Evolutionary conservation across 257 asterid species (phyloP), one percentile per base, ranked within the genome.

Genomic region (Solanum commersonii): DNA sequence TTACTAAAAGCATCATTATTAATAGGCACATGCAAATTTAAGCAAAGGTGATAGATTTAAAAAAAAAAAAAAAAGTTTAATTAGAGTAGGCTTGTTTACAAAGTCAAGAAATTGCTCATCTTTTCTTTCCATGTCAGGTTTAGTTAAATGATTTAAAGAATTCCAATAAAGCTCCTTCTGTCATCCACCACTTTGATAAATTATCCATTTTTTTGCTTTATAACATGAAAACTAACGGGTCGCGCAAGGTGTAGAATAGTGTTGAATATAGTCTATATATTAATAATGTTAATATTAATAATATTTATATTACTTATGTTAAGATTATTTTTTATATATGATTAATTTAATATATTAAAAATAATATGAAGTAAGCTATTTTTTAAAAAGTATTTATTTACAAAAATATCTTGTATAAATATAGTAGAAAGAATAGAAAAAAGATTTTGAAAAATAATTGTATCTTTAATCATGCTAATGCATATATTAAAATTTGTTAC

Each of bases 151-250:
- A 68, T 84, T 76, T 77, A 38, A 72, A 67, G 86, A 76, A 40
- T 8, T 25, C 89, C 14, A 10, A 27, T 22, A 31, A 81, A 20
- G 33, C 23, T 70, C 86, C 81, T 84, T n/a, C 86, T 74, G 90
- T 59, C 90, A 84, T 25, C 60, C 90, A 18, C 87, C 6, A 27
- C 59, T 71, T 15, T 44, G 29, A 74, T 44, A 27, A n/a, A 79
- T 42, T 49, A 81, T 25, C 85, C 27, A 15, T 15, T 18, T 79
- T 15, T 44, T 81, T 46, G 10, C 68, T 16, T 27, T 40, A 40
- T 78, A 56, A 63, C 38, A 46, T 27, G 27, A 78, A 78, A 29
- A 8, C 27, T 59, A 52, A 13, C 2, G 20, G 59, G 3, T 14
- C 22, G 22, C 56, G 18, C 2, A 13, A 3, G 2, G 49, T 11